These are phyloP conservation scores for Salix exigua DNA, from an alignment of 345 rosid genomes.

Conservation along the genomic window DNA sequence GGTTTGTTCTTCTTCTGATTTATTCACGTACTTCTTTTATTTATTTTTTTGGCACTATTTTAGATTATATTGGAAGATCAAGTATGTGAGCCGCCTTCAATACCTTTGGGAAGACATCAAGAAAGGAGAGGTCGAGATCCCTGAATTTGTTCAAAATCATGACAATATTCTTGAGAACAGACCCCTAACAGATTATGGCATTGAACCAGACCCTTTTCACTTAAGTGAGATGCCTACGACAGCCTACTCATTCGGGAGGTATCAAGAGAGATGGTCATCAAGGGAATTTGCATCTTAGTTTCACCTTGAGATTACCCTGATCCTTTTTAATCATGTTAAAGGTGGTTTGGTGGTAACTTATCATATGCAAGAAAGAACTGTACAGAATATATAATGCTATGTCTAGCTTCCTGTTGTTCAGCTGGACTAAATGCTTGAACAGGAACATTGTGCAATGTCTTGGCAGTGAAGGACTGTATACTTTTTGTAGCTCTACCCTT, in stretches of 20 bases:
- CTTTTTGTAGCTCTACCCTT: neutral
- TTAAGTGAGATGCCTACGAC: conserved; percentile 53
- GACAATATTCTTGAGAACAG: conserved; percentile 84
- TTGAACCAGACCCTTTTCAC: conserved; percentile 77
- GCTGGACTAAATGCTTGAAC: neutral
- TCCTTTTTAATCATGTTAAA: neutral
- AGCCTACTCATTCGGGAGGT: conserved; percentile 54
- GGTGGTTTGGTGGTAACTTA: neutral
- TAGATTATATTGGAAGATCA: conserved; percentile 85
- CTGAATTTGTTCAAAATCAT: conserved; percentile 69
- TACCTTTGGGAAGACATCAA: conserved; percentile 80
- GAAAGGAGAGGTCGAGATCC: conserved; percentile 82
- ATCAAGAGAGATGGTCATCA: conserved; percentile 62
- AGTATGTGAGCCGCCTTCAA: conserved; percentile 84
- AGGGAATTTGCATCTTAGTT: conserved; percentile 41
- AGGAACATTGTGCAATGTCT: neutral
- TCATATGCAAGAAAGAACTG: neutral
- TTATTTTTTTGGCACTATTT: conserved; percentile 5
- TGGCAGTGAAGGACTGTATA: neutral
- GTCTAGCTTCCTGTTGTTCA: neutral
- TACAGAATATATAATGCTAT: neutral
- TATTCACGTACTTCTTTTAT: neutral
- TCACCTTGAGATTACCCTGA: neutral
- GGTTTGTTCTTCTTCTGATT: neutral
- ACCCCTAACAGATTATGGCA: conserved; percentile 88